These are phyloP conservation scores for Saturnispora quitensis DNA, from an alignment of 805 yeast genomes.

Conservation along the genomic window DNA sequence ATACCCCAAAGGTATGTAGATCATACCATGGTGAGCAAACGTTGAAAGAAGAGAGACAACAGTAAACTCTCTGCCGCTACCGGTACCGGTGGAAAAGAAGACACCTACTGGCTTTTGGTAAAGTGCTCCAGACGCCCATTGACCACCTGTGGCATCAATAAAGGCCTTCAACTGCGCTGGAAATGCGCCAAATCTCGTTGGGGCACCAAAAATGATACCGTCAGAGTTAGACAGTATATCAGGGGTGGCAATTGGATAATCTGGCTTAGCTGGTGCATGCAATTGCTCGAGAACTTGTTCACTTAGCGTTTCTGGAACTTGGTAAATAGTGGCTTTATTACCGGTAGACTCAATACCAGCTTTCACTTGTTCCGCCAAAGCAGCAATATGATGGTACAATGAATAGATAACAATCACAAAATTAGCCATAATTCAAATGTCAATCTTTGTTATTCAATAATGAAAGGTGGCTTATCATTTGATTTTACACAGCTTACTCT, in stretches of 20 bases:
- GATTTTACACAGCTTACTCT: constrained; percentile 36
- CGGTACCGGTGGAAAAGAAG: constrained; percentile 69
- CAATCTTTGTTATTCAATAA: not conserved
- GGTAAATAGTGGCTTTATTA: constrained; percentile 56
- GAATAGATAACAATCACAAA: constrained; percentile 54
- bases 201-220: constrained; percentile 77
- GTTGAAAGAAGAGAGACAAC: constrained; percentile 53
- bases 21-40: constrained; percentile 72
- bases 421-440: constrained; percentile 14
- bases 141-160: constrained; percentile 70
- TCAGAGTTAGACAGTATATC: constrained; percentile 58
- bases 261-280: constrained; percentile 59
- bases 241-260: constrained; percentile 52
- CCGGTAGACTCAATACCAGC: constrained; percentile 67
- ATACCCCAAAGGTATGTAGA: constrained; percentile 73
- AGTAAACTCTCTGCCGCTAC: constrained; percentile 80
- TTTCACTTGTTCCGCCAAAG: constrained; percentile 57
- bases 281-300: constrained; percentile 45
- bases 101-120: constrained; percentile 67
- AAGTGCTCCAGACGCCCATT: constrained; percentile 70
- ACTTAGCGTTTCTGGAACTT: constrained; percentile 68
- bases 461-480: constrained; percentile 30
- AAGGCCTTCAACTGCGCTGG: constrained; percentile 74
- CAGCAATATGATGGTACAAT: constrained; percentile 65
- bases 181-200: constrained; percentile 75